Base-by-base conservation (phyloP, 1,284 basidiomycete species). In the Ceratobasidium sp. region DNA sequence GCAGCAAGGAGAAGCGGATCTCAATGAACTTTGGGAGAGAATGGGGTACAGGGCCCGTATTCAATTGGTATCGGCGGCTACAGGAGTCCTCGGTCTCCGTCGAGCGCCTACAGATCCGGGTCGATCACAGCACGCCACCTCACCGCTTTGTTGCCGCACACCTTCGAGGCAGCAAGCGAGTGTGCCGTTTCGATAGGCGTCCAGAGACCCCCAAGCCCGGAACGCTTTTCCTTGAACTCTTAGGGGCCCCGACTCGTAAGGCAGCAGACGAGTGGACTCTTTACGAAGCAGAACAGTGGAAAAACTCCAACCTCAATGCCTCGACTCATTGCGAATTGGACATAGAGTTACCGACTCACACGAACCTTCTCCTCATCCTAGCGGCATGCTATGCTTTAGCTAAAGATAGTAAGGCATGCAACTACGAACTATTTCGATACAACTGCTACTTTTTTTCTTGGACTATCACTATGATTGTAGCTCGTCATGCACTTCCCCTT, bases 361-460 rank as follows among this genome's bases (percentile, higher is more conserved):
- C 39, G 13, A 39, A 53, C 19, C 23, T 64, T 44, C 33, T 23
- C 11, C 7, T 53, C 16, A 25, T 64, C 8, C 13, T 64, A 19
- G 52, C 60, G 1, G 60, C 60, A 13, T 64, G 60, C 33, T 64
- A 44, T 13, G 49, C 60, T 4, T 30, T 66, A 2, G 14, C 60
- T 23, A 21, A 46, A 21, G 50, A 66, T 23, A 23, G 23, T 13
- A 46, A 54, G 11, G 27, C 52, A 14, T 1, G 11, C 11, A 1
- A 54, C 11, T 54, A 54, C 29, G 50, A 49, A 14, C 50, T 64
- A 2, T 19, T 33, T 8, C 30, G 23, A 14, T 64, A 64, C 39
- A 64, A 64, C 27, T 64, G 60, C 23, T 64, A 64, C 16, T 64
- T 64, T 23, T 64, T 64, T 30, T 6, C 50, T 7, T 62, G 59